Conservation (phyloP, 352 stramenopile genomes). For the Pythium diclinum region DNA sequence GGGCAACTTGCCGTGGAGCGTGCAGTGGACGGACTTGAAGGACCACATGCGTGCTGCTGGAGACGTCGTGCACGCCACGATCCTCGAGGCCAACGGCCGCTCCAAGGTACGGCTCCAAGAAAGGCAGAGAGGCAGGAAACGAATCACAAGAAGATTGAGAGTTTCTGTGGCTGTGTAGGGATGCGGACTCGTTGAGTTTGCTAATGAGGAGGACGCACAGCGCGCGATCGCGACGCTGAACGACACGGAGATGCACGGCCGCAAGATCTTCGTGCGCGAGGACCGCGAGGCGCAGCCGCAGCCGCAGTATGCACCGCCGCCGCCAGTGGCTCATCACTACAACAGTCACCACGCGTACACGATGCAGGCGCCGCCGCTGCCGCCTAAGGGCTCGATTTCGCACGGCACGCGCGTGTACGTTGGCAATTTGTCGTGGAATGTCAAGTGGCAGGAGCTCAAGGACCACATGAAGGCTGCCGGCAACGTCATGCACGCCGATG, state of each 20-base stretch:
- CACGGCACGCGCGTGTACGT: constrained; percentile 77
- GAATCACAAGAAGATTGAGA: not conserved
- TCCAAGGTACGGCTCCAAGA: constrained; percentile 55
- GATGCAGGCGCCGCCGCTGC: not conserved
- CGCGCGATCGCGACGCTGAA: constrained; percentile 87
- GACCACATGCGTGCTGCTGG: constrained; percentile 76
- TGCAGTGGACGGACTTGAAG: constrained; percentile 81
- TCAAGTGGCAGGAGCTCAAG: constrained; percentile 95
- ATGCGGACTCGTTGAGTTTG: constrained; percentile 94
- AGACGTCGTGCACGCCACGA: constrained; percentile 58
- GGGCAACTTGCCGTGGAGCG: constrained; percentile 81
- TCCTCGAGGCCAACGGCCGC: constrained; percentile 63
- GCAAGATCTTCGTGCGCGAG: constrained; percentile 94
- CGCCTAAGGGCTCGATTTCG: not conserved
- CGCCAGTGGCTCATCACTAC: not conserved
- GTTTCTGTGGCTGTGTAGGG: constrained; percentile 46
- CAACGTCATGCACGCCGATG: constrained; percentile 77
- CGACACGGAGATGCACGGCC: constrained; percentile 89
- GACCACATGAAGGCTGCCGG: constrained; percentile 92
- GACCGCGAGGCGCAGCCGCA: constrained; percentile 75
- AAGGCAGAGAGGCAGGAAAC: not conserved
- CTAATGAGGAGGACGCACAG: constrained; percentile 68
- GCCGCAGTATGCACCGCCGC: not conserved
- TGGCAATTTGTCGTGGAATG: constrained; percentile 90
- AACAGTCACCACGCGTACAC: not conserved